A percentile compares a stretch with the other conserved stretches of the same genome.
Conservation (phyloP, 2,329 filamentous ascomycete genomes). For the Fusarium nematophilum region DNA sequence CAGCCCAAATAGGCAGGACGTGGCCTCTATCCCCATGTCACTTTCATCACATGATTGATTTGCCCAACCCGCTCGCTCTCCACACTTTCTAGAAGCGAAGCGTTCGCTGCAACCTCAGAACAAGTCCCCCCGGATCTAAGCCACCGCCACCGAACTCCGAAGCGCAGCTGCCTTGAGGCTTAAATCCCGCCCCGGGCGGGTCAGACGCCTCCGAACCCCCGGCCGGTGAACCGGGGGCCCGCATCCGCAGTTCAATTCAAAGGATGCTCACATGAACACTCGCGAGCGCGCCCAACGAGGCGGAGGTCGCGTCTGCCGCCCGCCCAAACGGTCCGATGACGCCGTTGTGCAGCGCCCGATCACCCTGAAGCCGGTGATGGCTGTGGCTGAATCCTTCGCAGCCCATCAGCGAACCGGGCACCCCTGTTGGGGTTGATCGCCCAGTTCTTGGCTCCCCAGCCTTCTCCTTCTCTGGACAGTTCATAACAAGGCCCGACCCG, state of each 20-base stretch:
- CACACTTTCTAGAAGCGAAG: conserved; percentile 15
- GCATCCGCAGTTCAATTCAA: not conserved
- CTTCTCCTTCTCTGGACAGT: conserved; percentile 4
- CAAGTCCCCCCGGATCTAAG: conserved; percentile 34
- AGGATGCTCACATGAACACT: conserved; percentile 22
- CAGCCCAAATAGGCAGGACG: too few species aligned
- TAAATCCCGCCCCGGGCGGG: conserved; percentile 16
- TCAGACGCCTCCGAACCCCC: conserved; percentile 12
- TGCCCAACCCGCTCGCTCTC: conserved; percentile 2
- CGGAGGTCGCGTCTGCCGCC: conserved; percentile 3
- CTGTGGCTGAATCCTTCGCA: conserved; percentile 1
- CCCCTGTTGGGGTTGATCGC: conserved; percentile 24
- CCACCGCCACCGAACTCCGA: conserved; percentile 32
- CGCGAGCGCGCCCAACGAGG: conserved; percentile 22
- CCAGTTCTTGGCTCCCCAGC: conserved; percentile 30
- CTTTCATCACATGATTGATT: not conserved
- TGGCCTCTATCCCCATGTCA: not conserved
- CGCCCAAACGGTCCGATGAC: conserved; percentile 9
- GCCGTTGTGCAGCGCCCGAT: not conserved
- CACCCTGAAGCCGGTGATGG: conserved; percentile 1
- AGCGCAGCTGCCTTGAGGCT: conserved; percentile 20
- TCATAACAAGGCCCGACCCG: conserved; percentile 31
- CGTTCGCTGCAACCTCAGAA: not conserved
- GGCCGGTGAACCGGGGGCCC: conserved; percentile 8
- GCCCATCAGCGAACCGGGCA: conserved; percentile 18